phyloP scores from a whole-genome alignment of 768 basidiomycete genomes.

The Lepiota brunneoincarnata region DNA sequence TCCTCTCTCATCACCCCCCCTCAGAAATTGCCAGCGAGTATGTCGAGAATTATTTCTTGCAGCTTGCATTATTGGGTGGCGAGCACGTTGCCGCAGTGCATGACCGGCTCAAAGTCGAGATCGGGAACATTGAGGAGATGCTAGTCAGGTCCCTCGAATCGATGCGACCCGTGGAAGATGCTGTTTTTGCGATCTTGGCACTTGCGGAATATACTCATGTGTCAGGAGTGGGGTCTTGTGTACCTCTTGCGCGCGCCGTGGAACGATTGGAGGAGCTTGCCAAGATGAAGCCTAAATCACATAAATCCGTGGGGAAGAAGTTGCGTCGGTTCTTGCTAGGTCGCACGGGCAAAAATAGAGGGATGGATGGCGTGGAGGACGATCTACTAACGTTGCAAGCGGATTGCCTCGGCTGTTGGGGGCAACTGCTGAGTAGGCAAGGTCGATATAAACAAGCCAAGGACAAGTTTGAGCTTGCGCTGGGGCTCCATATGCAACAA shows the following conservation, averaged over 20 bases:
- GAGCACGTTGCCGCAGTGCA: slow-evolving; percentile 10
- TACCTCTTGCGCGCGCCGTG: slow-evolving; percentile 17
- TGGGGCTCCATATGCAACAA: slow-evolving; percentile 20
- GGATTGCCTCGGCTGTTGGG: slow-evolving; percentile 26
- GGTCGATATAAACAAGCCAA: slow-evolving; percentile 18
- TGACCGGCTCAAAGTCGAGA: slow-evolving; percentile 19
- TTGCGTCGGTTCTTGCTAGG: slow-evolving; percentile 2
- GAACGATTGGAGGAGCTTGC: slow-evolving; percentile 14
- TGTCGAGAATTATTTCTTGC: slow-evolving; percentile 21
- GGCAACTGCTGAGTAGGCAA: slow-evolving; percentile 24
- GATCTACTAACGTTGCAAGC: slow-evolving; percentile 17
- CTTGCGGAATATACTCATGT: slow-evolving; percentile 24
- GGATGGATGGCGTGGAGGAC: not conserved
- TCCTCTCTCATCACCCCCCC: slow-evolving; percentile 21
- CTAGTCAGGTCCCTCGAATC: slow-evolving; percentile 18
- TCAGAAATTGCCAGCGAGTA: slow-evolving; percentile 15
- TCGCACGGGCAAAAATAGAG: not conserved
- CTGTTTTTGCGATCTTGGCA: slow-evolving; percentile 19
- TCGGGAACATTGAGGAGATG: slow-evolving; percentile 24
- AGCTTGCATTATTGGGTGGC: slow-evolving; percentile 16
- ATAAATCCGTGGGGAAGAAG: not conserved
- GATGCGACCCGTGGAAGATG: slow-evolving; percentile 11
- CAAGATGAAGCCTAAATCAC: not conserved
- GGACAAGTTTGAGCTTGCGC: slow-evolving; percentile 20
- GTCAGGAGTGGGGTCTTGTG: slow-evolving; percentile 19